Base-by-base conservation (phyloP, 176 grass and related monocot species). In the Leersia perrieri region DNA sequence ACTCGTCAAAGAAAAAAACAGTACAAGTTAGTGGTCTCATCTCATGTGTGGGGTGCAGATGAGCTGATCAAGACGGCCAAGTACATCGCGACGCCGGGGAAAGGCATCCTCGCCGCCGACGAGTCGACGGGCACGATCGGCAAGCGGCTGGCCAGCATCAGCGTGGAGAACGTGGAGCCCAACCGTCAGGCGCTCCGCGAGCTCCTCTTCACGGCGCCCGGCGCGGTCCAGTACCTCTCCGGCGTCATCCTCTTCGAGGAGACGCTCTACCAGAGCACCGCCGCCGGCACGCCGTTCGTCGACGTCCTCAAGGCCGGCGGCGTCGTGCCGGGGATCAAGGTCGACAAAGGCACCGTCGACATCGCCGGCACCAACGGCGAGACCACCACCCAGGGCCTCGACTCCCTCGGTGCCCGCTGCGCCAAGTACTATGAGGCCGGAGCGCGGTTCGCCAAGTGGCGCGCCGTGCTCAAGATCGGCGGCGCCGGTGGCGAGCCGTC, bases 171-270 rank as follows among this genome's bases (percentile, higher is more conserved):
- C 90, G 86, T 92, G 22, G 92, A 98, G 72, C 8, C 92, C 72
- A 98, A 98, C 86, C 92, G 92, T 0, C 95, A 98, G 83, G 95
- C 92, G 5, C 90, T 98, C 63, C 89, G 92, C 0, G 92, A 98
- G 80, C 84, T 94, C 20, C 90, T 95, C 76, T 98, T 93, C 86
- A 92, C 95, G 11, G 66, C 95, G 5, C 90, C 88, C 0, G 88
- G 85, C 81, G 86, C 63, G 60, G 73, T 90, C 11, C 68, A 70
- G 38, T 91, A 66, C 88, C 66, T 98, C 29, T 98, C 88, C 18
- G 95, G 95, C 16, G 92, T 94, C 88, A 98, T 98, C 81, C 81
- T 98, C 71, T 98, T 98, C 73, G 95, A 98, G 84, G 95, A 98
- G 80, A 98, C 95, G 20, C 86, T 98, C 16, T 98, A 94, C 85